A percentile compares a stretch with the other conserved stretches of the same genome.
Evolutionary conservation across 2,329 filamentous ascomycete genomes (phyloP).

Genomic region (Fusarium sp.): DNA sequence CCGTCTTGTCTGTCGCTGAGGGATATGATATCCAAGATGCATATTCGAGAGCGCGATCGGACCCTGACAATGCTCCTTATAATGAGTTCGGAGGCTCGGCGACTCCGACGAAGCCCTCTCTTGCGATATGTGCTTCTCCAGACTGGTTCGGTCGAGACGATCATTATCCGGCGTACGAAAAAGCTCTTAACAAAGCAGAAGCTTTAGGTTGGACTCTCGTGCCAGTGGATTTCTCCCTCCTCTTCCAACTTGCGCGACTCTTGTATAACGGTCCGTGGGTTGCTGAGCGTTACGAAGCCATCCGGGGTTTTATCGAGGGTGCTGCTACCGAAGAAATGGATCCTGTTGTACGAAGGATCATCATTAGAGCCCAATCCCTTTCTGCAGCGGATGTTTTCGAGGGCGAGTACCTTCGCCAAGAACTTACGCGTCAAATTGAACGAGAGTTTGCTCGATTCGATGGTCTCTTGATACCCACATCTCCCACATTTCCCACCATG

Average conservation of each 20-base stretch:
- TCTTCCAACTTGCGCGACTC: constrained; percentile 65
- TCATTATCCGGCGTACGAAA: constrained; percentile 58
- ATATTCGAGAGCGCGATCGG: constrained; percentile 60
- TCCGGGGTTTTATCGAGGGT: constrained; percentile 58
- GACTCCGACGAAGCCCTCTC: constrained; percentile 45
- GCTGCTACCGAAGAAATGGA: constrained; percentile 50
- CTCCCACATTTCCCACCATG: constrained; percentile 65
- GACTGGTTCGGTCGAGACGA: constrained; percentile 52
- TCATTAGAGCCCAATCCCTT: constrained; percentile 55
- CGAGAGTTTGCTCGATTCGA: constrained; percentile 58
- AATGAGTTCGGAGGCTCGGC: constrained; percentile 49
- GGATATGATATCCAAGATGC: constrained; percentile 62
- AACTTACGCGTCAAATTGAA: constrained; percentile 58
- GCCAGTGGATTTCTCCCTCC: constrained; percentile 60
- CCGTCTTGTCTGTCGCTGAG: constrained; percentile 62
- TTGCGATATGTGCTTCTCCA: constrained; percentile 58
- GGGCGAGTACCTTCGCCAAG: constrained; percentile 53
- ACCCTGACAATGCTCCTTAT: background rate
- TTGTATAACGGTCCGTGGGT: constrained; percentile 70
- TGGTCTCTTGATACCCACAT: constrained; percentile 67
- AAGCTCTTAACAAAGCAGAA: constrained; percentile 54
- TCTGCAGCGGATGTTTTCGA: constrained; percentile 61
- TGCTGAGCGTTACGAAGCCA: constrained; percentile 67
- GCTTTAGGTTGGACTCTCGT: constrained; percentile 57
- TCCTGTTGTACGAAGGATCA: constrained; percentile 52